A percentile compares a stretch with the other conserved stretches of the same genome.
These are phyloP conservation scores for Cyclotella distinguenda DNA, from an alignment of 108 stramenopile genomes.

Conservation along the genomic window DNA sequence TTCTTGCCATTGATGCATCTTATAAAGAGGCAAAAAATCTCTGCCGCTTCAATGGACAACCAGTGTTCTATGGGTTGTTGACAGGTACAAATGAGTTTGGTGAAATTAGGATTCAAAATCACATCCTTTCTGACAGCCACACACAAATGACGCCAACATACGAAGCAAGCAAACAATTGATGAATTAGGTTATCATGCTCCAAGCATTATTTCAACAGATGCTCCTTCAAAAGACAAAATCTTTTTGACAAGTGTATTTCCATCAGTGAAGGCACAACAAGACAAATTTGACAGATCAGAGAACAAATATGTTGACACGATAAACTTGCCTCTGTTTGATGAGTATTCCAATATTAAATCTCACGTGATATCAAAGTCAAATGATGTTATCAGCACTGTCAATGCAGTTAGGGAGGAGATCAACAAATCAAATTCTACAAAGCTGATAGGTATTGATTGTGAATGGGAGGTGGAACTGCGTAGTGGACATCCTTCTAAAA, in stretches of 20 bases:
- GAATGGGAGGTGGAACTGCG: constrained; percentile 19
- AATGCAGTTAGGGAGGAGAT: constrained; percentile 16
- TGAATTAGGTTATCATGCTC: constrained; percentile 1
- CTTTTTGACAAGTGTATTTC: constrained; percentile 9
- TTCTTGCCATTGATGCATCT: constrained; percentile 23
- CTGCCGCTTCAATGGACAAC: constrained; percentile 10
- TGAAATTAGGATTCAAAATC: constrained; percentile 32
- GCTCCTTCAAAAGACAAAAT: constrained; percentile 21
- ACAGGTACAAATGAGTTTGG: constrained; percentile 26
- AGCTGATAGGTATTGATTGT: constrained; percentile 16
- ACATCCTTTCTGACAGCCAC: constrained; percentile 29
- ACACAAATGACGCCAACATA: constrained; percentile 24
- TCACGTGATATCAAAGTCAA: background rate
- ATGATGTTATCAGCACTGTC: constrained; percentile 6
- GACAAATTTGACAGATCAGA: constrained; percentile 8
- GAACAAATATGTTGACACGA: background rate
- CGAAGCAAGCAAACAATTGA: constrained; percentile 8
- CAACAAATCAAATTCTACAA: background rate
- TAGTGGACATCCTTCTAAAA: background rate
- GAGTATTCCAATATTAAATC: background rate
- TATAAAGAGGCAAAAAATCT: constrained; percentile 33
- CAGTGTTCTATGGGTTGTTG: constrained; percentile 24
- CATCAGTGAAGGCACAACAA: constrained; percentile 16
- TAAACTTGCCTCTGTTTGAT: background rate
- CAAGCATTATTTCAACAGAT: constrained; percentile 12